Evolutionary conservation across 1,284 basidiomycete species (phyloP).

Genomic region (Gymnopus androsaceus): DNA sequence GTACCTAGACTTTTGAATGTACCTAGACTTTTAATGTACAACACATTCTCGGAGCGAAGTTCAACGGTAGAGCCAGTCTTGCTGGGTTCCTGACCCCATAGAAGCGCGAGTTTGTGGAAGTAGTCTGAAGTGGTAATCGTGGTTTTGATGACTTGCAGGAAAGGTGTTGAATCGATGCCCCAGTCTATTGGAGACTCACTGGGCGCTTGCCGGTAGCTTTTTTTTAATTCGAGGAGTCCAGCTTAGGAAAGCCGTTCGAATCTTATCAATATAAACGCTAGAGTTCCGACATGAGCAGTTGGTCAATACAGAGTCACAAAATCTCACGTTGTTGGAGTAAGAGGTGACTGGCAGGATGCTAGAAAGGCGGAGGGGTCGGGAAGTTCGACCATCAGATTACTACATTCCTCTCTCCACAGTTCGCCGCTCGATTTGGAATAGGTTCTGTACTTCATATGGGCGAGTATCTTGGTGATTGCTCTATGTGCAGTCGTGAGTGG

Average conservation of each 20-base stretch:
- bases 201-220: constrained; percentile 58
- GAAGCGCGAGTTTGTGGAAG: constrained; percentile 55
- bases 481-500: constrained; percentile 38
- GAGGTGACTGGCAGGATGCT: constrained; percentile 35
- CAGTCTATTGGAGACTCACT: constrained; percentile 60
- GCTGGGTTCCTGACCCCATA: constrained; percentile 76
- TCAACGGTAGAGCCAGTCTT: constrained; percentile 53
- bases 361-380: constrained; percentile 51
- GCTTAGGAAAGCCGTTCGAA: constrained; percentile 82
- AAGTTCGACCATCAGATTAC: constrained; percentile 64
- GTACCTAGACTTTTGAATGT: constrained; percentile 68
- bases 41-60: constrained; percentile 64
- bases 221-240: constrained; percentile 79
- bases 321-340: constrained; percentile 17
- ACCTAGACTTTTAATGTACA: constrained; percentile 72
- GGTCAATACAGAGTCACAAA: constrained; percentile 24
- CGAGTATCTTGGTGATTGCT: constrained; percentile 74
- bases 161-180: constrained; percentile 63
- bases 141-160: constrained; percentile 60
- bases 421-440: constrained; percentile 70
- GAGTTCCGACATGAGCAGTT: neutral
- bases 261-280: constrained; percentile 74
- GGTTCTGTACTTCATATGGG: constrained; percentile 84
- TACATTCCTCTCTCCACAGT: constrained; percentile 80
- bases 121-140: constrained; percentile 57